These are phyloP conservation scores for Paecilomyces dactylethromorphus DNA, from an alignment of 2,329 filamentous ascomycete species.

Conservation along the genomic window DNA sequence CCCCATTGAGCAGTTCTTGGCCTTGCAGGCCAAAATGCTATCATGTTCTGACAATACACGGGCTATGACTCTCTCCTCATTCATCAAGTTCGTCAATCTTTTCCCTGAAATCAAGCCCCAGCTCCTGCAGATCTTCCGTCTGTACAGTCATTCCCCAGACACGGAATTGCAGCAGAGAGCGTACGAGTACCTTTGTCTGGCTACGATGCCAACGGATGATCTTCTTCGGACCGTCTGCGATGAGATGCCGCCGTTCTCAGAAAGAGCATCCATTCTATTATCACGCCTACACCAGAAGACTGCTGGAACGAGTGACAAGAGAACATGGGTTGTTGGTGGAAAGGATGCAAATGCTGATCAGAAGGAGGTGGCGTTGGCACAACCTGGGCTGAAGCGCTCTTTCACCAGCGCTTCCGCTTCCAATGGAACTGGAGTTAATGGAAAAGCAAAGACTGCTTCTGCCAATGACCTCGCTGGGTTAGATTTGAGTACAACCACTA, in stretches of 20 bases:
- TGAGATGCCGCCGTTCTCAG: slow-evolving; percentile 97
- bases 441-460: slow-evolving; percentile 30
- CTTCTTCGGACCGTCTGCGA: slow-evolving; percentile 90
- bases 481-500: slow-evolving; percentile 61
- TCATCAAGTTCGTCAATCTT: slow-evolving; percentile 95
- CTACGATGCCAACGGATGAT: slow-evolving; percentile 81
- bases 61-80: slow-evolving; percentile 90
- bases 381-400: slow-evolving; percentile 76
- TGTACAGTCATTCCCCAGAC: slow-evolving; percentile 91
- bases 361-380: slow-evolving; percentile 71
- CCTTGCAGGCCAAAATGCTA: slow-evolving; percentile 81
- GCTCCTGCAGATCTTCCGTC: slow-evolving; percentile 78
- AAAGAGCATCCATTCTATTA: slow-evolving; percentile 83
- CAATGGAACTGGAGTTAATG: slow-evolving; percentile 33
- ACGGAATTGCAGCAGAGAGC: slow-evolving; percentile 93
- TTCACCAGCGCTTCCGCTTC: slow-evolving; percentile 59
- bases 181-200: slow-evolving; percentile 86
- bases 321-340: slow-evolving; percentile 95
- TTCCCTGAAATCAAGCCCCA: slow-evolving; percentile 98
- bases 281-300: slow-evolving; percentile 93
- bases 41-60: slow-evolving; percentile 83
- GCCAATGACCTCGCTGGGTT: slow-evolving; percentile 71
- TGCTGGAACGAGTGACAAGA: slow-evolving; percentile 83
- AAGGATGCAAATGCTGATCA: slow-evolving; percentile 86
- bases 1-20: slow-evolving; percentile 94